Evolutionary conservation across 306 rosid species (phyloP), one percentile per base, ranked within the genome.

Genomic region (Senna tora): DNA sequence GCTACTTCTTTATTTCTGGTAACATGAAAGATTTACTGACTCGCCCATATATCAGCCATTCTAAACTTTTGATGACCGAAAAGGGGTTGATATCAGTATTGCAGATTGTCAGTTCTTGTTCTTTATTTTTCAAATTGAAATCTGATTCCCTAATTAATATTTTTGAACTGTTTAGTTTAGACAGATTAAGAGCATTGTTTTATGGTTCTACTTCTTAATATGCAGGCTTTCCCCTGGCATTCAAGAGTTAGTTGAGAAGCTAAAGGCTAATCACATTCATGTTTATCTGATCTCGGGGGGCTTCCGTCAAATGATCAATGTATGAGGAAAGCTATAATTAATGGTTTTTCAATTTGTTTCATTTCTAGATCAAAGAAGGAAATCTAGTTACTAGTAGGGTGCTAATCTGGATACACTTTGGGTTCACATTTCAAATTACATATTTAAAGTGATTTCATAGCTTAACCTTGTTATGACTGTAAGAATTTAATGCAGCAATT

Each of bases 221-320:
- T 83, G 75, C 67, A 88, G 88, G 82, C 84, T 88, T 72, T 83
- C 89, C 64, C 90, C 85, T 22, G 93, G 93, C 59, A 88, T 88
- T 20, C 81, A 77, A 6, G 85, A 85, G 34, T 53, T 88, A 32
- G 84, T 88, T 63, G 78, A 78, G 73, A 85, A 74, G 77, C 81
- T 88, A 69, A 83, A 81, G 82, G 85, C 84, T 65, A 83, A 69
- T 32, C 69, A 64, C 9, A 83, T 50, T 2, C 74, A 78, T 0
- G 85, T 85, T 72, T 88, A 81, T 77, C 81, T 88, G 67, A 82
- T 88, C 66, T 88, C 93, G 2, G 93, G 93, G 54, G 93, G 90
- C 70, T 88, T 88, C 69, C 84, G 93, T 28, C 90, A 83, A 75
- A 88, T 88, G 88, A 88, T 88, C 79, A 81, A 85, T 62, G 93